Conservation (phyloP, 2,329 filamentous ascomycete species). For the Botrytis deweyae region DNA sequence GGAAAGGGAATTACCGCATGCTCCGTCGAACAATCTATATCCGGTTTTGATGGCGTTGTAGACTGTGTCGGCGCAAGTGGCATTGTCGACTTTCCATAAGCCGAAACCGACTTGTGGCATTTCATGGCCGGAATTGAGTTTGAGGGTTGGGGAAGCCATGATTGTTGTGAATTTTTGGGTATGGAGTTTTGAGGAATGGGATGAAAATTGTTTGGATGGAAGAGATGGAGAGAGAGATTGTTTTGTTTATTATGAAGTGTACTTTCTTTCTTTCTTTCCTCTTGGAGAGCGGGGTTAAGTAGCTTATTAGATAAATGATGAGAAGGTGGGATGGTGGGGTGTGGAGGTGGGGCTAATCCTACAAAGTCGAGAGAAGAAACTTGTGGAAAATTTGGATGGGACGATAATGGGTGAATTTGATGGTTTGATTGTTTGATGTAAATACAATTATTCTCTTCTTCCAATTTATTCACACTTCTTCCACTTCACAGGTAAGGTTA, state of each 20-base stretch:
- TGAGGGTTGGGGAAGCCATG: conserved; percentile 43
- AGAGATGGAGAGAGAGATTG: not conserved
- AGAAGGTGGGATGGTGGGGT: conserved; percentile 1
- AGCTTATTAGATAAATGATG: not conserved
- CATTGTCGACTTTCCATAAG: conserved; percentile 69
- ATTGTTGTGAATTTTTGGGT: not conserved
- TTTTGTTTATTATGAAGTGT: not conserved
- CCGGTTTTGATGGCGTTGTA: conserved; percentile 64
- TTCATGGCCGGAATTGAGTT: conserved; percentile 48
- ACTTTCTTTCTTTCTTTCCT: no score
- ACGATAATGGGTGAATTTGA: not conserved
- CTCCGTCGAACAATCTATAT: conserved; percentile 61
- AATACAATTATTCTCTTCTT: not conserved
- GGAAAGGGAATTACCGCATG: conserved; percentile 47
- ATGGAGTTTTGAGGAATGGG: no score
- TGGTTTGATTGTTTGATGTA: not conserved
- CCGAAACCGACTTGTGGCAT: conserved; percentile 64
- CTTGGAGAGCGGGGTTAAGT: not conserved
- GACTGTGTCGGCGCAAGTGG: conserved; percentile 63
- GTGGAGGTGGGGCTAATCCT: not conserved
- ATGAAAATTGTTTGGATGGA: not conserved
- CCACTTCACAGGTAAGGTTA: not conserved
- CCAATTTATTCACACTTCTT: no score
- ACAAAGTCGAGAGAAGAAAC: not conserved
- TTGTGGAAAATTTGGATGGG: not conserved